Evolutionary conservation across 1,139 yeast genomes (phyloP).

Genomic region (Pichia sp.): DNA sequence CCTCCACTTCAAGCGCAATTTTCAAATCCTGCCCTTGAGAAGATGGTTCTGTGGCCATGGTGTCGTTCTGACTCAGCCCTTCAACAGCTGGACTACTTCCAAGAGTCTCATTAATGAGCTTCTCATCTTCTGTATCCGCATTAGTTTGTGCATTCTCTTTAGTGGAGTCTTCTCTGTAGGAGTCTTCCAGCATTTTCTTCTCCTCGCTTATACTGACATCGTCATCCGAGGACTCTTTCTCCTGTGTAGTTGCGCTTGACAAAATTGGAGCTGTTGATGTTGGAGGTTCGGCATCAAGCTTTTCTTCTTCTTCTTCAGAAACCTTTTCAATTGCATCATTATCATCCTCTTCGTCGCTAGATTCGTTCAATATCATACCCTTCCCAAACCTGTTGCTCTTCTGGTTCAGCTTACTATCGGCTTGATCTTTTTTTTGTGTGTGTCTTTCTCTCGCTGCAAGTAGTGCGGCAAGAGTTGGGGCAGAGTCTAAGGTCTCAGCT

Average conservation of each 20-base stretch:
- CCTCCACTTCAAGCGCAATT: constrained; percentile 2
- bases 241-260: no score
- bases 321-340: no score
- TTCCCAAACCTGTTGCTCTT: no score
- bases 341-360: neutral
- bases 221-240: constrained; percentile 1
- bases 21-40: neutral
- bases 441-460: no score
- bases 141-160: neutral
- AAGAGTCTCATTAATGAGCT: constrained; percentile 3
- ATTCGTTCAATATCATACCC: neutral
- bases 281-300: neutral
- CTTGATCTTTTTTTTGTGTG: no score
- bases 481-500: no score
- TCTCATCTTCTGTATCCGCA: constrained; percentile 1
- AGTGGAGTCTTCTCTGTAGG: neutral
- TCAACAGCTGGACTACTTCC: neutral
- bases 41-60: neutral
- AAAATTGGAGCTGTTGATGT: neutral
- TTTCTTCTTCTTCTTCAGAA: neutral
- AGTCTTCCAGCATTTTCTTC: neutral
- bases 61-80: neutral
- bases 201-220: neutral
- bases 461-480: no score
- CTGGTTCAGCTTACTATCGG: no score